Percentiles rank a stretch among this genome's conserved stretches.
Conservation (phyloP, 2,329 filamentous ascomycete species). For the Colletotrichum horii region DNA sequence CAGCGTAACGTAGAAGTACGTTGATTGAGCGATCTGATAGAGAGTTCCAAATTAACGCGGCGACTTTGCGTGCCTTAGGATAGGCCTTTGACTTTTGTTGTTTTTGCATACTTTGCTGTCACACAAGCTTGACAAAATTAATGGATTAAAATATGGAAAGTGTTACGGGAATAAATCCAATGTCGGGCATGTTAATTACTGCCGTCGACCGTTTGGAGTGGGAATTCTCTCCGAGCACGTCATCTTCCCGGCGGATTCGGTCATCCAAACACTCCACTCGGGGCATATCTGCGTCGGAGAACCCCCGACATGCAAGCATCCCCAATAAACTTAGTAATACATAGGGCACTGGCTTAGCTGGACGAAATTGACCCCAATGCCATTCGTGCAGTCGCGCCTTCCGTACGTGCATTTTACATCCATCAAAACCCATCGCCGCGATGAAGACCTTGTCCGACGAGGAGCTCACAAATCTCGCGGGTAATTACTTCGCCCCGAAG, state of each 20-base stretch:
- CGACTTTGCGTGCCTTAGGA: neutral
- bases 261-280: neutral
- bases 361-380: neutral
- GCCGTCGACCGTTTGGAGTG: neutral
- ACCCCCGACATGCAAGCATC: neutral
- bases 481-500: constrained; percentile 30
- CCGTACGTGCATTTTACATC: neutral
- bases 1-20: neutral
- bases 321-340: neutral
- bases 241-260: neutral
- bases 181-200: neutral
- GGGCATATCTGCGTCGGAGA: neutral
- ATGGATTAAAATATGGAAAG: accelerated
- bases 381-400: neutral
- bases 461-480: constrained; percentile 25
- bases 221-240: neutral
- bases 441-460: constrained; percentile 28
- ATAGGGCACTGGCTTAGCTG: neutral
- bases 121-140: neutral
- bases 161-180: accelerated
- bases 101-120: neutral
- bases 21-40: neutral
- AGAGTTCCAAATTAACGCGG: neutral
- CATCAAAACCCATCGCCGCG: neutral
- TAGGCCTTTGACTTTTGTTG: neutral